Percentiles rank a stretch among this genome's conserved stretches.
phyloP scores from a whole-genome alignment of 2,329 filamentous ascomycete species.

The Venturia oleaginea region DNA sequence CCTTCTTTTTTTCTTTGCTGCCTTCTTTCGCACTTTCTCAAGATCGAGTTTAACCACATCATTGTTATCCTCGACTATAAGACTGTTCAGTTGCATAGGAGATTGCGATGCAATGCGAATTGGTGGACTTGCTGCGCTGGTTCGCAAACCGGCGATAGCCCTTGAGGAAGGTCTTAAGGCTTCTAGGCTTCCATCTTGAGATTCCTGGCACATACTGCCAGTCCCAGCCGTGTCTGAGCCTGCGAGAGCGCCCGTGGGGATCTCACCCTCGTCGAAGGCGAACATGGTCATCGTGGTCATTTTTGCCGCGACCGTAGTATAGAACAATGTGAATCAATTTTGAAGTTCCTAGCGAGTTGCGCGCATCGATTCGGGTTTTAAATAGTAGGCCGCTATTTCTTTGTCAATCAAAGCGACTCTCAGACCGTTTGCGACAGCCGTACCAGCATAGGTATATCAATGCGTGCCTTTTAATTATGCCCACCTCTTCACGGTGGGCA shows the following conservation, averaged over 20 bases:
- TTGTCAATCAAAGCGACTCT: background rate
- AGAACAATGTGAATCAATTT: background rate
- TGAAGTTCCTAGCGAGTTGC: background rate
- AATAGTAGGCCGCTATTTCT: background rate
- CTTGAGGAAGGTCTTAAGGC: background rate
- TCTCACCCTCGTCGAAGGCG: conserved; percentile 6
- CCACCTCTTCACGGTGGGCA: conserved; percentile 8
- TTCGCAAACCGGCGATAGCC: background rate
- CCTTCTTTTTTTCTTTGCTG: conserved; percentile 30
- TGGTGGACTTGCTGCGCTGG: conserved; percentile 12
- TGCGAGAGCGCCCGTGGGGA: background rate
- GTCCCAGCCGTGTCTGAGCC: background rate
- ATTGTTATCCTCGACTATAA: background rate
- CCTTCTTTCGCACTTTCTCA: conserved; percentile 27
- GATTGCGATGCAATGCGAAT: conserved; percentile 16
- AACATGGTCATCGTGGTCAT: background rate
- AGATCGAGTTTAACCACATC: conserved; percentile 28
- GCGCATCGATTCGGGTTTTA: background rate
- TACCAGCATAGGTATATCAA: background rate
- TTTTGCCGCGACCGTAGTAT: background rate
- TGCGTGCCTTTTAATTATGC: background rate
- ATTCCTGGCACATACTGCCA: background rate
- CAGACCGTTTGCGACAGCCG: background rate
- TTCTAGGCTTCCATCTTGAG: background rate
- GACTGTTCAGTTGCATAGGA: conserved; percentile 8